Percentiles rank a stretch among this genome's conserved stretches.
Evolutionary conservation across 78 protist species (phyloP).

Genomic region (Dictyostelium intermedium): DNA sequence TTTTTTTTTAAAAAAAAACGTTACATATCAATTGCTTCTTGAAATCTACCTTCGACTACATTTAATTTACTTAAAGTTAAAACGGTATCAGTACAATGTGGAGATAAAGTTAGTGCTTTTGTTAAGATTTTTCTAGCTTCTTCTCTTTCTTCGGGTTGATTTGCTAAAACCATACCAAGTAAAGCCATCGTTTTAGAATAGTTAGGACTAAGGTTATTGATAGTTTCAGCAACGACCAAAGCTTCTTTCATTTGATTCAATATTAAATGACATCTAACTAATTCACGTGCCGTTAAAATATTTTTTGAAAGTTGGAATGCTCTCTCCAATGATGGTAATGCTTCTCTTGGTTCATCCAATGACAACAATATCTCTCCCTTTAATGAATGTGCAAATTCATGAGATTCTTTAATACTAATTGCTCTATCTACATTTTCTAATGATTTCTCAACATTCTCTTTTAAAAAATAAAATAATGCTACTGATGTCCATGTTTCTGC

Average conservation of each 20-base stretch:
- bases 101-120: conserved; percentile 39
- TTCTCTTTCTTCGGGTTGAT: conserved; percentile 74
- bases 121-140: conserved; percentile 41
- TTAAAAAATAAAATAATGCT: conserved; percentile 43
- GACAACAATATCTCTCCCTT: conserved; percentile 56
- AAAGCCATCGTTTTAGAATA: conserved; percentile 63
- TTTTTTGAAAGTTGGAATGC: conserved; percentile 65
- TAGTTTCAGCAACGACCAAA: conserved; percentile 3
- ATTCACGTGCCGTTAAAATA: conserved; percentile 57
- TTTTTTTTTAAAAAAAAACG: background rate
- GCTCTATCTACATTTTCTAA: conserved; percentile 66
- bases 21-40: conserved; percentile 63
- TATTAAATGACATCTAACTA: conserved; percentile 70
- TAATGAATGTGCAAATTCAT: conserved; percentile 53
- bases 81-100: conserved; percentile 61
- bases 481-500: conserved; percentile 70
- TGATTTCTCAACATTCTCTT: conserved; percentile 62
- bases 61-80: conserved; percentile 65
- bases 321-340: conserved; percentile 53
- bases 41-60: conserved; percentile 65
- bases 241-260: conserved; percentile 64
- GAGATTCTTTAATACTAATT: conserved; percentile 28
- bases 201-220: conserved; percentile 41
- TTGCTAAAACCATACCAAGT: conserved; percentile 72
- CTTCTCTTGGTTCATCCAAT: conserved; percentile 60